Evolutionary conservation across 1,284 basidiomycete species (phyloP).

Genomic region (Singerocomus rubriflavus): DNA sequence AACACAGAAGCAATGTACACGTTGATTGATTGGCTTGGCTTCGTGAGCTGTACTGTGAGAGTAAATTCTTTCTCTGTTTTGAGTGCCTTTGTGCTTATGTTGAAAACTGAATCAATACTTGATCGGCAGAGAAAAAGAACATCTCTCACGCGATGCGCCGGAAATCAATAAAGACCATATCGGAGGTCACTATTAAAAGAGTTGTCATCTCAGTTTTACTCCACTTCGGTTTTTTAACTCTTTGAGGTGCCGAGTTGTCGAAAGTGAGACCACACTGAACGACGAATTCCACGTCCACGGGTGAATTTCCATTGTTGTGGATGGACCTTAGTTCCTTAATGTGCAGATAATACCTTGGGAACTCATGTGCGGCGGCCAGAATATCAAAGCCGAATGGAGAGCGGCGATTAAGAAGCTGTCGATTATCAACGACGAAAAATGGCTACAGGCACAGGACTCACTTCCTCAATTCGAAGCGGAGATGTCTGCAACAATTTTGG

Average conservation of each 20-base stretch:
- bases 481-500: conserved; percentile 52
- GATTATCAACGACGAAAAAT: conserved; percentile 4
- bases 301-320: conserved; percentile 43
- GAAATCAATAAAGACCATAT: conserved; percentile 69
- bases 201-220: conserved; percentile 57
- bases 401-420: conserved; percentile 69
- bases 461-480: conserved; percentile 60
- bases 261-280: conserved; percentile 53
- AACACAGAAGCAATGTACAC: conserved; percentile 64
- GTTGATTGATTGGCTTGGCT: conserved; percentile 69
- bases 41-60: conserved; percentile 54
- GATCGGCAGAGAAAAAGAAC: conserved; percentile 1
- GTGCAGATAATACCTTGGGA: conserved; percentile 60
- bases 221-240: conserved; percentile 46
- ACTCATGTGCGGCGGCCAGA: conserved; percentile 53
- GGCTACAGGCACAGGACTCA: conserved; percentile 27
- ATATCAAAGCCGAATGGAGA: conserved; percentile 71
- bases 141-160: conserved; percentile 64
- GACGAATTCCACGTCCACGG: conserved; percentile 58
- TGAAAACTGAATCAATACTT: conserved; percentile 8
- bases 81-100: conserved; percentile 62
- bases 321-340: conserved; percentile 45
- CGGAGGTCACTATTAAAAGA: conserved; percentile 71
- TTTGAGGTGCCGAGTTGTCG: conserved; percentile 27
- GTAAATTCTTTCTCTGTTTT: conserved; percentile 55